phyloP scores from a whole-genome alignment of 179 eudicot genomes.

The Gypsophila paniculata region DNA sequence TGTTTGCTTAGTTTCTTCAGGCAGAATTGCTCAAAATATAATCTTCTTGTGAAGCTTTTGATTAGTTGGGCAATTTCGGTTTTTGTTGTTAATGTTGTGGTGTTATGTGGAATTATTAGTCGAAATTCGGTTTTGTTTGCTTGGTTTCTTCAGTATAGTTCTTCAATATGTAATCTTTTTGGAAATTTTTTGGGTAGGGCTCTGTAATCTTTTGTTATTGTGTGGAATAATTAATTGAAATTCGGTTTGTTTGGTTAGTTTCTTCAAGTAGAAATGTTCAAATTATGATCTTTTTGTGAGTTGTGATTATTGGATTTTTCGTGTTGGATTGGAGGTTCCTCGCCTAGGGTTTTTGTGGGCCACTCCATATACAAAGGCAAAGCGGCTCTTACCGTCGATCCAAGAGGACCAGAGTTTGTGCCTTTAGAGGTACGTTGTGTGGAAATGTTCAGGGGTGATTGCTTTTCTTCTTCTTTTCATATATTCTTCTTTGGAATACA shows the following conservation, averaged over 20 bases:
- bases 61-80: too few relatives aligned
- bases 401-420: conserved; percentile 65
- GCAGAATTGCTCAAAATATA: too few relatives aligned
- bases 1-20: too few relatives aligned
- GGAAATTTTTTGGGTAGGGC: too few relatives aligned
- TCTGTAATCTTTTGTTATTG: too few relatives aligned
- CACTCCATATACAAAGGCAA: conserved; percentile 90
- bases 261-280: not conserved
- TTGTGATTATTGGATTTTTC: conserved; percentile 9
- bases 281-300: not conserved
- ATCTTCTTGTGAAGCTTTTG: too few relatives aligned
- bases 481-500: not conserved
- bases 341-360: conserved; percentile 66
- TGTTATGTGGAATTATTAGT: too few relatives aligned
- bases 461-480: not conserved
- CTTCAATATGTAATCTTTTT: too few relatives aligned
- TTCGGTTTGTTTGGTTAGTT: not conserved
- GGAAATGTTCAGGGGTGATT: not conserved
- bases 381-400: conserved; percentile 84
- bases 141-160: too few relatives aligned
- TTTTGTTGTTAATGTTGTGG: too few relatives aligned
- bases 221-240: not conserved
- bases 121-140: too few relatives aligned
- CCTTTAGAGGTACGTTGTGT: conserved; percentile 63
- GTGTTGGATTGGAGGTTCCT: conserved; percentile 31